phyloP scores from a whole-genome alignment of 805 yeast genomes.

The Isabelozyma gotoi region DNA sequence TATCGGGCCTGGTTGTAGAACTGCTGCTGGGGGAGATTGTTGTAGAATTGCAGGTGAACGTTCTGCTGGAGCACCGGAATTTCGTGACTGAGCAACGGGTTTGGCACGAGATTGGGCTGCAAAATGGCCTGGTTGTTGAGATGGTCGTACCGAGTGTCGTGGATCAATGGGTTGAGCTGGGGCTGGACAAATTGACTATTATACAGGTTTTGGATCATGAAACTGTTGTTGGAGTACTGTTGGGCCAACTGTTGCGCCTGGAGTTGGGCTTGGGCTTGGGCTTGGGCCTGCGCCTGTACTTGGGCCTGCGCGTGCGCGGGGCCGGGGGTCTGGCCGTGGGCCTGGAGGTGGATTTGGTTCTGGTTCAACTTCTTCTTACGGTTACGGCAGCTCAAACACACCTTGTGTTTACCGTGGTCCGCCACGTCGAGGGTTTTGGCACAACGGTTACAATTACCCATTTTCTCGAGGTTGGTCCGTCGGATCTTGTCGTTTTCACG shows the following conservation, averaged over 20 bases:
- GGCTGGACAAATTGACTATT: conserved; percentile 2
- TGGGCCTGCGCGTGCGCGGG: conserved; percentile 10
- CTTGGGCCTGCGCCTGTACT: conserved; percentile 8
- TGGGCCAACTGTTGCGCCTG: background rate
- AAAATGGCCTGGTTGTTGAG: background rate
- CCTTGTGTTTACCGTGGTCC: conserved; percentile 54
- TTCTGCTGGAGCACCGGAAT: background rate
- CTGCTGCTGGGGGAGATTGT: conserved; percentile 9
- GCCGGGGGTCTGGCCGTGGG: conserved; percentile 2
- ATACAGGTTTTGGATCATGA: background rate
- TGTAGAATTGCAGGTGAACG: background rate
- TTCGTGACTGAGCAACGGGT: background rate
- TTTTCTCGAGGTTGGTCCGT: conserved; percentile 52
- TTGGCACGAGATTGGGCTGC: background rate
- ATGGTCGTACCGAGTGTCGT: background rate
- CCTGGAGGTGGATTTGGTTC: conserved; percentile 6
- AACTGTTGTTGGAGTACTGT: background rate
- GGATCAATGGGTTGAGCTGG: conserved; percentile 3
- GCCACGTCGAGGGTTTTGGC: conserved; percentile 46
- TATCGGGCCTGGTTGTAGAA: conserved; percentile 1
- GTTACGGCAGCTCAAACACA: conserved; percentile 53
- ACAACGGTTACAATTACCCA: conserved; percentile 65
- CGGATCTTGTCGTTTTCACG: conserved; percentile 60
- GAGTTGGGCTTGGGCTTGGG: conserved; percentile 5
- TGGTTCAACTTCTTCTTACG: conserved; percentile 44